Percentiles rank a stretch among this genome's conserved stretches.
phyloP scores from a whole-genome alignment of 139 green algal genomes.

The Tetraselmis striata region DNA sequence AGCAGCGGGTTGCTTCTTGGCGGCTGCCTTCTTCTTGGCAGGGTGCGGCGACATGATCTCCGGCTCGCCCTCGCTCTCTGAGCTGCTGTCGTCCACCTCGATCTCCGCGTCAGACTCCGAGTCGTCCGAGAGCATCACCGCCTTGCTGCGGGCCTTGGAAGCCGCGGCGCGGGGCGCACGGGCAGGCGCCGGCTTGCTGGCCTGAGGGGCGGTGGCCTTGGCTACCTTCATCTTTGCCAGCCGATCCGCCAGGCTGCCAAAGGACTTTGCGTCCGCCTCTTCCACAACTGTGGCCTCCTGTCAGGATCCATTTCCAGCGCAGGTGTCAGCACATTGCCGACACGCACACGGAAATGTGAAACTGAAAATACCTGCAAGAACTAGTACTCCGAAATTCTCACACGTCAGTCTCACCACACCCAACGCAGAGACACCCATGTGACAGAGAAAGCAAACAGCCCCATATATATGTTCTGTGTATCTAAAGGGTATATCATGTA shows the following conservation, averaged over 20 bases:
- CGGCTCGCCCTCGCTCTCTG: not conserved
- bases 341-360: no score
- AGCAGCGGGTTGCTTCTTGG: constrained; percentile 13
- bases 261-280: not conserved
- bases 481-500: no score
- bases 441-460: no score
- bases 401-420: no score
- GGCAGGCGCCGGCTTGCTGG: not conserved
- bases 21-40: constrained; percentile 18
- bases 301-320: not conserved
- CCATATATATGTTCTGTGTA: no score
- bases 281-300: not conserved
- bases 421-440: no score
- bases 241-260: constrained; percentile 1
- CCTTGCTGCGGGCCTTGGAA: not conserved
- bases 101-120: constrained; percentile 16
- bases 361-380: no score
- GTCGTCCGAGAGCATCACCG: not conserved
- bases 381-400: no score
- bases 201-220: not conserved
- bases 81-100: not conserved
- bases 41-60: constrained; percentile 16
- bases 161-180: not conserved
- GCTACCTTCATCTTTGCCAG: not conserved
- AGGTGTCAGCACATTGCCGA: no score